Percentiles rank a stretch among this genome's conserved stretches.
Conservation (phyloP, 495 filamentous ascomycete genomes). For the Evernia prunastri region DNA sequence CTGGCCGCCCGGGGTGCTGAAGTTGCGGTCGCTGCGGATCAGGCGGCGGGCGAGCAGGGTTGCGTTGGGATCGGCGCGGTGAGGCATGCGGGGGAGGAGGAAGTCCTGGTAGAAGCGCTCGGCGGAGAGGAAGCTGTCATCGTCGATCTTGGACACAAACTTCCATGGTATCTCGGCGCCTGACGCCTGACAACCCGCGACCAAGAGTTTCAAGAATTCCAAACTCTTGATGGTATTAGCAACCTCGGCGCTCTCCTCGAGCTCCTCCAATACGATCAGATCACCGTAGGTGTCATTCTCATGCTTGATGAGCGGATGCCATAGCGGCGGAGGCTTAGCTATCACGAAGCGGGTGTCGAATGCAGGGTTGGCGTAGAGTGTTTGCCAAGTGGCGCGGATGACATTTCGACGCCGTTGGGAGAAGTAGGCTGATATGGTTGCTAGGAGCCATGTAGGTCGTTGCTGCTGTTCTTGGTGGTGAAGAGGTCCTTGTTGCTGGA, state of each 20-base stretch:
- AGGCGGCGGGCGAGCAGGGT: constrained; percentile 13
- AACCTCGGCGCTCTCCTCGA: constrained; percentile 8
- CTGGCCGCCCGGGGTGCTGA: constrained; percentile 13
- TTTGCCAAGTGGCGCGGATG: constrained; percentile 21
- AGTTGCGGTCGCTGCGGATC: background rate
- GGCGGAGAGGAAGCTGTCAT: constrained; percentile 14
- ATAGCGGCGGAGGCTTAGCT: background rate
- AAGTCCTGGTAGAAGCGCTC: constrained; percentile 6
- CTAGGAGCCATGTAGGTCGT: constrained; percentile 16
- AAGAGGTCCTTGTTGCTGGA: background rate
- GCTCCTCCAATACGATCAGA: constrained; percentile 3
- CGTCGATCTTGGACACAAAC: constrained; percentile 18
- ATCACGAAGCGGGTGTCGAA: constrained; percentile 16
- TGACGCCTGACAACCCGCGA: background rate
- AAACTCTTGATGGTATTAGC: constrained; percentile 12
- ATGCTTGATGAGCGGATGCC: constrained; percentile 15
- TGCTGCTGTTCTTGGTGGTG: background rate
- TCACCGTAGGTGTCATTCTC: constrained; percentile 21
- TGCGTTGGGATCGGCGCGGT: background rate
- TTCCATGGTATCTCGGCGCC: background rate
- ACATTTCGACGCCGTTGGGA: constrained; percentile 13
- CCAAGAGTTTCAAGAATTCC: constrained; percentile 6
- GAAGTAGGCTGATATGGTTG: constrained; percentile 8
- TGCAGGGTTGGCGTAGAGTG: background rate
- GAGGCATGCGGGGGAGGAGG: background rate